phyloP scores from a whole-genome alignment of 2,329 filamentous ascomycete genomes.

The Calonectria fujianensis region DNA sequence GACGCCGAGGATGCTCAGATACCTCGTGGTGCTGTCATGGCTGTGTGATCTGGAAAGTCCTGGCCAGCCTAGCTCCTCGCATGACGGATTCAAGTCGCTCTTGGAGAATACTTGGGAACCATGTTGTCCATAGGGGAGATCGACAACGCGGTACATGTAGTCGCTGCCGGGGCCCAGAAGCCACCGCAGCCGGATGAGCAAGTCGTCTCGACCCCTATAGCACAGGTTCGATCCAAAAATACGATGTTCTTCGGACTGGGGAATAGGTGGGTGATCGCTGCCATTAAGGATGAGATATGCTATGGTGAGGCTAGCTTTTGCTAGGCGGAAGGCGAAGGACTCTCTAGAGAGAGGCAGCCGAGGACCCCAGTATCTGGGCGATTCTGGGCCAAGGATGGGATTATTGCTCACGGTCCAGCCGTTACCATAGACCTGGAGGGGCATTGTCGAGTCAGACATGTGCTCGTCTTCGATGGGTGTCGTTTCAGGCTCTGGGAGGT shows the following conservation, averaged over 20 bases:
- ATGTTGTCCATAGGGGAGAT: slow-evolving; percentile 53
- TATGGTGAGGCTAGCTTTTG: slow-evolving; percentile 43
- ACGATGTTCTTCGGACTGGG: slow-evolving; percentile 39
- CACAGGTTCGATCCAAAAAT: slow-evolving; percentile 48
- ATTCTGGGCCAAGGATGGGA: slow-evolving; percentile 31
- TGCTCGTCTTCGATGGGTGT: slow-evolving; percentile 28
- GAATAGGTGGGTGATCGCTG: slow-evolving; percentile 34
- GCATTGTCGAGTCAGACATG: slow-evolving; percentile 21
- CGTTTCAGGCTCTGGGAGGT: slow-evolving; percentile 29
- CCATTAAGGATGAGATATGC: slow-evolving; percentile 50
- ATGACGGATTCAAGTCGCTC: slow-evolving; percentile 46
- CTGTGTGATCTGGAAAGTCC: slow-evolving; percentile 43
- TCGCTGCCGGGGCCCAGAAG: slow-evolving; percentile 49
- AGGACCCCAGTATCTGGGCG: slow-evolving; percentile 28
- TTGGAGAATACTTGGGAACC: slow-evolving; percentile 50
- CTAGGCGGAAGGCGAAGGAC: slow-evolving; percentile 51
- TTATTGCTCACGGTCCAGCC: slow-evolving; percentile 49
- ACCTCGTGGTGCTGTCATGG: slow-evolving; percentile 32
- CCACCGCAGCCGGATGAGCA: slow-evolving; percentile 52
- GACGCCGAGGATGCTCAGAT: slow-evolving; percentile 52
- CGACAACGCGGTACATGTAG: slow-evolving; percentile 53
- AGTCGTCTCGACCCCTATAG: slow-evolving; percentile 46
- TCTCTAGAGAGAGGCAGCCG: slow-evolving; percentile 40
- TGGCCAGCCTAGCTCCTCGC: slow-evolving; percentile 49
- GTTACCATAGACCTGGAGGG: slow-evolving; percentile 52